These are phyloP conservation scores for Saussurea involucrata DNA, from an alignment of 129 eudicot species.

Conservation along the genomic window DNA sequence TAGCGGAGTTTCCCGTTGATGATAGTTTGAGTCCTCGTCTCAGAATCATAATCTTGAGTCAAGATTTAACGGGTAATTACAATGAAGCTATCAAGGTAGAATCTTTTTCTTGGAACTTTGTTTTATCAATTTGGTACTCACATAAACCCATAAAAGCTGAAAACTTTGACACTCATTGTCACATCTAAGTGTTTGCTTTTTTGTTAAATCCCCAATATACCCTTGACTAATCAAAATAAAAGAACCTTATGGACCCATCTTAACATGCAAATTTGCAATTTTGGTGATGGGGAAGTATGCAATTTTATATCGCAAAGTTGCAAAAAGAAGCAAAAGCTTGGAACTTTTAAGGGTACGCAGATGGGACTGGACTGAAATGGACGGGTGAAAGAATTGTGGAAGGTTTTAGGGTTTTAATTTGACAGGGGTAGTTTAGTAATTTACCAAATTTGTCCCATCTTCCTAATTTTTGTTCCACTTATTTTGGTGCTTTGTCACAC, in stretches of 20 bases:
- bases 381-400: background rate
- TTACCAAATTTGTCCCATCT: background rate
- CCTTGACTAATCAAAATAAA: too few species aligned
- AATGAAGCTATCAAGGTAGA: conserved; percentile 69
- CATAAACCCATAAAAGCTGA: background rate
- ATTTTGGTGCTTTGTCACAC: too few species aligned
- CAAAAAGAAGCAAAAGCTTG: background rate
- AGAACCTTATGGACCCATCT: background rate
- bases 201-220: too few species aligned
- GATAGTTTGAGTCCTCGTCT: conserved; percentile 38
- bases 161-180: background rate
- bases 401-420: too few species aligned
- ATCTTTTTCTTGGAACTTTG: background rate
- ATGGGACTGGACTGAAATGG: background rate
- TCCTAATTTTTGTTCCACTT: background rate
- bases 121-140: background rate
- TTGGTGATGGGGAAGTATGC: background rate
- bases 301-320: background rate
- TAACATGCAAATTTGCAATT: background rate
- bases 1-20: conserved; percentile 36
- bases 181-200: background rate
- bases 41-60: conserved; percentile 56
- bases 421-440: background rate
- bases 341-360: background rate
- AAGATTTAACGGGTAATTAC: conserved; percentile 57